phyloP scores from a whole-genome alignment of 2,329 filamentous ascomycete genomes.

The Pseudonectria buxi region DNA sequence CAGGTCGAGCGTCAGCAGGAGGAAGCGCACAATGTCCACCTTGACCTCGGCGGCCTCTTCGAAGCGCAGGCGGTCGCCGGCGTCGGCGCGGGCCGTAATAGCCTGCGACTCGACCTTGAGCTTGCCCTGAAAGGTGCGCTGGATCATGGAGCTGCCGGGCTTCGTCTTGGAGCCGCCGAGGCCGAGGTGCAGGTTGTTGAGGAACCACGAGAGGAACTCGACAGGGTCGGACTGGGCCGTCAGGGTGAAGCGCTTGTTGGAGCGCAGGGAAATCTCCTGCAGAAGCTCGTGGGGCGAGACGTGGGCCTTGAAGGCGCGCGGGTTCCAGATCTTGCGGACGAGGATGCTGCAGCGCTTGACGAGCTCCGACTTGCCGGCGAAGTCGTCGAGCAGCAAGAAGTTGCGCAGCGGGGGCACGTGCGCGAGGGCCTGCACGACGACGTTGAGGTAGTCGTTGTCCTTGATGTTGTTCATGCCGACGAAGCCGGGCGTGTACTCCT shows the following conservation, averaged over 20 bases:
- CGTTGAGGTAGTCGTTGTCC: constrained; percentile 97
- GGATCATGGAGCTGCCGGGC: constrained; percentile 77
- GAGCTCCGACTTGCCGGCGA: constrained; percentile 66
- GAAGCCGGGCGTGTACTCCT: constrained; percentile 86
- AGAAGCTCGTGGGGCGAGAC: constrained; percentile 96
- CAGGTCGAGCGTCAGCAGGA: constrained; percentile 88
- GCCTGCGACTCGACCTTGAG: constrained; percentile 89
- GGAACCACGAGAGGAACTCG: constrained; percentile 94
- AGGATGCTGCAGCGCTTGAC: constrained; percentile 83
- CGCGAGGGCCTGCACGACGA: constrained; percentile 82
- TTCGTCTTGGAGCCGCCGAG: constrained; percentile 86
- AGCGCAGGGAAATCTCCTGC: constrained; percentile 85
- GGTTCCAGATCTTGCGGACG: constrained; percentile 96
- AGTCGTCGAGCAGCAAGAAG: constrained; percentile 82
- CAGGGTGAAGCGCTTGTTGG: constrained; percentile 86
- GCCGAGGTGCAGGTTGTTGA: constrained; percentile 89
- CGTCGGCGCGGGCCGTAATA: constrained; percentile 86
- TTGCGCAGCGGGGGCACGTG: constrained; percentile 88
- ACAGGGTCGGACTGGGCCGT: constrained; percentile 91
- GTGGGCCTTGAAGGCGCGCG: constrained; percentile 89
- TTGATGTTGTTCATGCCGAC: constrained; percentile 99
- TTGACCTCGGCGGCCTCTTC: constrained; percentile 82
- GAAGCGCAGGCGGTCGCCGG: constrained; percentile 81
- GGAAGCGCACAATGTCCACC: constrained; percentile 69
- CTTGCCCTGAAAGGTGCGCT: constrained; percentile 88